Conservation (phyloP, 805 yeast genomes). For the Pichia gijzeniarum region DNA sequence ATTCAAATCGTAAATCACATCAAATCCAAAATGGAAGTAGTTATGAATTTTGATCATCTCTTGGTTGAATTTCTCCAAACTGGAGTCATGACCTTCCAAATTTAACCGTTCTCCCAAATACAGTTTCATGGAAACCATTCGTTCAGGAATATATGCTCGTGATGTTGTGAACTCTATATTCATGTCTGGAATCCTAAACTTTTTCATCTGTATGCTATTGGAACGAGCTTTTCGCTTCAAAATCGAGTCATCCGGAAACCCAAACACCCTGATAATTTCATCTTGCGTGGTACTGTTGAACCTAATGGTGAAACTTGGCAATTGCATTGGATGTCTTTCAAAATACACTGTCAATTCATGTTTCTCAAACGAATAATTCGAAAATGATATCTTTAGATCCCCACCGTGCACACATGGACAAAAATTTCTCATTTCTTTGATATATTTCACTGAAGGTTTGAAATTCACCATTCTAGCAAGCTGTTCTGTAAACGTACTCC, state of each 20-base stretch:
- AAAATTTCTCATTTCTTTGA: neutral
- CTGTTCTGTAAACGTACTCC: neutral
- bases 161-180: constrained; percentile 2
- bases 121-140: neutral
- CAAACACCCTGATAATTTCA: constrained; percentile 39
- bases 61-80: constrained; percentile 1
- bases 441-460: constrained; percentile 1
- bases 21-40: constrained; percentile 50
- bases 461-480: neutral
- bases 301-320: constrained; percentile 16
- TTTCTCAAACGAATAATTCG: constrained; percentile 1
- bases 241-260: constrained; percentile 52
- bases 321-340: constrained; percentile 8
- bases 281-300: constrained; percentile 46
- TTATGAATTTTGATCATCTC: constrained; percentile 40
- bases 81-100: neutral
- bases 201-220: constrained; percentile 9
- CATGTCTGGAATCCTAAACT: constrained; percentile 1
- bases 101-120: neutral
- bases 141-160: constrained; percentile 5
- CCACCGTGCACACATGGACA: neutral
- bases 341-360: constrained; percentile 6
- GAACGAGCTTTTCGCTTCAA: constrained; percentile 29
- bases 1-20: constrained; percentile 41
- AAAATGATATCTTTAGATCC: neutral